A percentile compares a stretch with the other conserved stretches of the same genome.
phyloP scores from a whole-genome alignment of 345 rosid species.

The Hirschfeldia incana region DNA sequence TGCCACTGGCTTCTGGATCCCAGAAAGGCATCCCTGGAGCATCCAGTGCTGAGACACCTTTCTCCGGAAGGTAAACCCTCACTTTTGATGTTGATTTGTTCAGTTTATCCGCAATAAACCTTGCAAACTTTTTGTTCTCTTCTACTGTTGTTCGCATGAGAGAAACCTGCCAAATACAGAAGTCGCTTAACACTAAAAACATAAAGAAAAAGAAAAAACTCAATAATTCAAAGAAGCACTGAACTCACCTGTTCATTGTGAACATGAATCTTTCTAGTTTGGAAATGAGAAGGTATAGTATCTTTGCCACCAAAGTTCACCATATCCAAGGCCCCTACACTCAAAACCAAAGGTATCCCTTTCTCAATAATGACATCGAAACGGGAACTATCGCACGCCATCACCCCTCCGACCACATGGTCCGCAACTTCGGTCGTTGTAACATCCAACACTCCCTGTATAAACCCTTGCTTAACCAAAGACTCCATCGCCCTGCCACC shows the following conservation, averaged over 20 bases:
- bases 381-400: slow-evolving; percentile 90
- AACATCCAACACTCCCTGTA: slow-evolving; percentile 87
- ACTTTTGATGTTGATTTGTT: slow-evolving; percentile 71
- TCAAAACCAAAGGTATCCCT: slow-evolving; percentile 82
- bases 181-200: no score
- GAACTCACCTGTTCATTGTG: slow-evolving; percentile 75
- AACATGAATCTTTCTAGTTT: slow-evolving; percentile 65
- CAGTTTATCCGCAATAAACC: slow-evolving; percentile 76
- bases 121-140: slow-evolving; percentile 73
- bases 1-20: slow-evolving; percentile 73
- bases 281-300: slow-evolving; percentile 67
- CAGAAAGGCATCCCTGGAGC: slow-evolving; percentile 71
- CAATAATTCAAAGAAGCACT: not conserved
- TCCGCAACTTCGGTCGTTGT: slow-evolving; percentile 98
- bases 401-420: slow-evolving; percentile 85
- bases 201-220: no score
- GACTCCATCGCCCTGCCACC: slow-evolving; percentile 98
- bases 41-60: slow-evolving; percentile 86
- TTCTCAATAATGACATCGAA: slow-evolving; percentile 72
- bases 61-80: slow-evolving; percentile 69
- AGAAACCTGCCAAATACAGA: slow-evolving; percentile 58
- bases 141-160: slow-evolving; percentile 77
- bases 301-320: slow-evolving; percentile 86
- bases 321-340: slow-evolving; percentile 94
- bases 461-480: slow-evolving; percentile 73